Conservation (phyloP, 148 eudicot genomes). For the Chenopodium berlandieri region DNA sequence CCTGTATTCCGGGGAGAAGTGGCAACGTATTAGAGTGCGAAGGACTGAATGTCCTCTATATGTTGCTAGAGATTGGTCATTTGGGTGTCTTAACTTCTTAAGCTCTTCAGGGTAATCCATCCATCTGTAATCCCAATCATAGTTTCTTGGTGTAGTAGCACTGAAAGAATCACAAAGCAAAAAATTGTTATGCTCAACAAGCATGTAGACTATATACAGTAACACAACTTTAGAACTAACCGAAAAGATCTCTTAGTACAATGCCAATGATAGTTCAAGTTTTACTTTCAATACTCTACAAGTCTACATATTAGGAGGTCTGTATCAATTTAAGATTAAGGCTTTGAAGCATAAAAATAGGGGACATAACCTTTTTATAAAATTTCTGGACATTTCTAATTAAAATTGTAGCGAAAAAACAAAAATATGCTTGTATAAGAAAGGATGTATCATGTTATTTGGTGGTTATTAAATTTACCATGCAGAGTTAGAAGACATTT, state of each 20-base stretch:
- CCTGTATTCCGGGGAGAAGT: conserved; percentile 88
- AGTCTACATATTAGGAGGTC: neutral
- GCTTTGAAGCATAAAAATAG: neutral
- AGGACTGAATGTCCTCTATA: conserved; percentile 86
- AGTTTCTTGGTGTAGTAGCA: conserved; percentile 28
- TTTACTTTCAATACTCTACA: neutral
- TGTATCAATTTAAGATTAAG: neutral
- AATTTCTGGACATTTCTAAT: neutral
- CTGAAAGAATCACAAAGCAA: conserved; percentile 26
- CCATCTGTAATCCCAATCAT: conserved; percentile 89
- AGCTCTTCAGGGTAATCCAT: conserved; percentile 66
- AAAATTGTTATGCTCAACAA: neutral
- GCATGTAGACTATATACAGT: neutral
- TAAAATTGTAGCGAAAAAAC: neutral
- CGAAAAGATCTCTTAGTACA: neutral
- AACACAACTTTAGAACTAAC: neutral
- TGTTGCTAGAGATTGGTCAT: conserved; percentile 77
- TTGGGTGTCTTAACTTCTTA: conserved; percentile 51
- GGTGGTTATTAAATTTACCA: conserved; percentile 37
- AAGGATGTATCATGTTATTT: neutral
- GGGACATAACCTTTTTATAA: neutral
- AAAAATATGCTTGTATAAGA: neutral
- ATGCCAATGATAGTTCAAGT: neutral
- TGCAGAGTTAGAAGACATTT: conserved; percentile 61
- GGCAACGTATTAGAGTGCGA: conserved; percentile 84